Percentiles rank a stretch among this genome's conserved stretches.
Conservation (phyloP, 129 eudicot species). For the Chrysanthemum makinoi region DNA sequence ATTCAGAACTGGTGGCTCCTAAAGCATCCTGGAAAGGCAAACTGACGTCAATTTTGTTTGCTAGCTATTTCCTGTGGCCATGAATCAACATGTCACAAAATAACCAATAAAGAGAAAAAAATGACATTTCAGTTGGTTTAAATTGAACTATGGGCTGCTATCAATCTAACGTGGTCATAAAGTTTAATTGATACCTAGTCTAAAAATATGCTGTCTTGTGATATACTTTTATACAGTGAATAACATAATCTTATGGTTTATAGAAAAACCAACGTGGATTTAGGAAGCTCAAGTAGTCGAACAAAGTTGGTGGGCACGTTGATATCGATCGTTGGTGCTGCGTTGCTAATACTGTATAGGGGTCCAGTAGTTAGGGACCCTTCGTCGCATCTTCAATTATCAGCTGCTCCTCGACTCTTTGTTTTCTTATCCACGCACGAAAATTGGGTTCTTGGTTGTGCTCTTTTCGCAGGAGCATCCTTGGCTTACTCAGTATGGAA, state of each 20-base stretch:
- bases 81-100: not conserved
- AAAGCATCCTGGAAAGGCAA: slow-evolving; percentile 25
- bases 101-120: not conserved
- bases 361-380: slow-evolving; percentile 60
- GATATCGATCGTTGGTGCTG: slow-evolving; percentile 61
- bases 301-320: slow-evolving; percentile 50
- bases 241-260: not conserved
- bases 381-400: slow-evolving; percentile 25
- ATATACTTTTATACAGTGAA: not conserved
- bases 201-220: too few relatives aligned
- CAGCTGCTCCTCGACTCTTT: slow-evolving; percentile 32
- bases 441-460: slow-evolving; percentile 66
- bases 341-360: slow-evolving; percentile 37
- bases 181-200: too few relatives aligned
- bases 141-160: not conserved
- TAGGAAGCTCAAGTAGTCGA: slow-evolving; percentile 50
- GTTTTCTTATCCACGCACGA: slow-evolving; percentile 57
- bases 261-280: slow-evolving; percentile 50
- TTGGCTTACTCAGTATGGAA: slow-evolving; percentile 60
- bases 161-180: not conserved
- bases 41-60: slow-evolving; percentile 32
- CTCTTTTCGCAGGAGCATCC: slow-evolving; percentile 64
- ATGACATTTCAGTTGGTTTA: not conserved
- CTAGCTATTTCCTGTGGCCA: slow-evolving; percentile 15
- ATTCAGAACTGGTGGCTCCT: slow-evolving; percentile 32